A percentile compares a stretch with the other conserved stretches of the same genome.
phyloP scores from a whole-genome alignment of 805 yeast species.

The Sugiyamaella floridensis region DNA sequence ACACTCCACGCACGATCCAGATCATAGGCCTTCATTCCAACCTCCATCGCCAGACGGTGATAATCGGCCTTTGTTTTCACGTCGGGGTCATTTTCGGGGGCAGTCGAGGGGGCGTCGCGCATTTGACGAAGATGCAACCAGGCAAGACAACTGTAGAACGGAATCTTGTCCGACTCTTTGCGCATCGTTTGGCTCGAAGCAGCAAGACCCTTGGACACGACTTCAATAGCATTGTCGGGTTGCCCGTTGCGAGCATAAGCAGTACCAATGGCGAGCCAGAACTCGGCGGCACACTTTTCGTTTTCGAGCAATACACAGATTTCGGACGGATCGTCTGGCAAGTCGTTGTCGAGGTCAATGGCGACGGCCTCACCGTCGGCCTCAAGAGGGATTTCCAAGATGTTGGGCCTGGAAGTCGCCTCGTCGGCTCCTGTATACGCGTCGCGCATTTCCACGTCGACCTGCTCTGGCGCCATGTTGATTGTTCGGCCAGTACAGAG shows the following conservation, averaged over 20 bases:
- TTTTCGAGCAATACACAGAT: slow-evolving; percentile 69
- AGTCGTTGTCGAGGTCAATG: slow-evolving; percentile 69
- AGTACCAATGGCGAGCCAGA: slow-evolving; percentile 78
- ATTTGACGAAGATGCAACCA: slow-evolving; percentile 52
- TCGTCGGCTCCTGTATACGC: neutral
- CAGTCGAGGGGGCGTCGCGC: slow-evolving; percentile 26
- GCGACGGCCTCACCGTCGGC: slow-evolving; percentile 75
- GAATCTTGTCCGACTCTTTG: slow-evolving; percentile 37
- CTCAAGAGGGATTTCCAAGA: slow-evolving; percentile 66
- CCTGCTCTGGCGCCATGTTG: slow-evolving; percentile 6
- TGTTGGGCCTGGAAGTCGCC: slow-evolving; percentile 18
- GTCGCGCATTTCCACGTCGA: slow-evolving; percentile 7
- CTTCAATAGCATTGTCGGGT: slow-evolving; percentile 54
- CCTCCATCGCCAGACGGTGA: slow-evolving; percentile 38
- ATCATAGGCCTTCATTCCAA: slow-evolving; percentile 43
- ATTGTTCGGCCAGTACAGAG: neutral
- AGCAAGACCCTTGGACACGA: slow-evolving; percentile 54
- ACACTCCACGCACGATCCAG: slow-evolving; percentile 39
- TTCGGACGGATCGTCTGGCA: slow-evolving; percentile 87
- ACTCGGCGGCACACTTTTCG: slow-evolving; percentile 67
- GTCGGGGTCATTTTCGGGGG: slow-evolving; percentile 12
- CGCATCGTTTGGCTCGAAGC: slow-evolving; percentile 11
- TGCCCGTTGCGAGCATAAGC: slow-evolving; percentile 66
- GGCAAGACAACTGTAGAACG: slow-evolving; percentile 54
- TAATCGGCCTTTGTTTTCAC: slow-evolving; percentile 24